Evolutionary conservation across 2,329 filamentous ascomycete genomes (phyloP), one percentile per base, ranked within the genome.

Genomic region (Sporothrix brunneoviolacea): DNA sequence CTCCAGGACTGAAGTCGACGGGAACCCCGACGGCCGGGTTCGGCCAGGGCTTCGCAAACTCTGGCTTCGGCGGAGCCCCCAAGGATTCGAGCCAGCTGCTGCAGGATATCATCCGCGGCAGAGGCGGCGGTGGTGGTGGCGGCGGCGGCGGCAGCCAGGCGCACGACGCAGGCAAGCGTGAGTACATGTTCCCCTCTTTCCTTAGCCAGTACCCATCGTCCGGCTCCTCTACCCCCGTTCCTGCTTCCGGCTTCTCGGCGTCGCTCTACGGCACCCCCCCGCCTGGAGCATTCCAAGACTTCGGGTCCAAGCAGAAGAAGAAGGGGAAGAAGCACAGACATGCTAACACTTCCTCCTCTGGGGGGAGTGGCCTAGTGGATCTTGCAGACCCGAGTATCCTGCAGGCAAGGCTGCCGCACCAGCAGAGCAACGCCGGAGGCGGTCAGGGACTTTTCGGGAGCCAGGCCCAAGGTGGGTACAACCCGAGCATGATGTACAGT

Each of bases 261-360:
- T 87, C 88, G 80, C 88, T 93, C 78, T 94, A 94, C 77, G 88
- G 86, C 74, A 78, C 82, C 68, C 86, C 83, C 68, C 86, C 87
- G 75, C 76, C 86, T 77, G 88, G 86, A 77, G 81, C 82, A 74
- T 89, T 88, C 76, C 87, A 91, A 83, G 90, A 95, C 70, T 84
- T 85, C 75, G 86, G 86, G 75, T 85, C 88, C 76, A 94, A 95
- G 84, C 90, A 94, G 82, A 95, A 95, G 86, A 96, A 95, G 83
- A 95, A 95, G 89, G 90, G 90, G 79, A 96, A 95, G 84, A 96
- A 96, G 89, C 91, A 96, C 81, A 94, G 91, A 84, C 91, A 96
- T 85, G 91, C 90, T 93, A 95, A 96, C 89, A 96, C 91, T 91
- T 95, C 91, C 88, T 97, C 91, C 84, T 95, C 90, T 83, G 87